Conservation (phyloP, 2,329 filamentous ascomycete genomes). For the Alternaria dauci region DNA sequence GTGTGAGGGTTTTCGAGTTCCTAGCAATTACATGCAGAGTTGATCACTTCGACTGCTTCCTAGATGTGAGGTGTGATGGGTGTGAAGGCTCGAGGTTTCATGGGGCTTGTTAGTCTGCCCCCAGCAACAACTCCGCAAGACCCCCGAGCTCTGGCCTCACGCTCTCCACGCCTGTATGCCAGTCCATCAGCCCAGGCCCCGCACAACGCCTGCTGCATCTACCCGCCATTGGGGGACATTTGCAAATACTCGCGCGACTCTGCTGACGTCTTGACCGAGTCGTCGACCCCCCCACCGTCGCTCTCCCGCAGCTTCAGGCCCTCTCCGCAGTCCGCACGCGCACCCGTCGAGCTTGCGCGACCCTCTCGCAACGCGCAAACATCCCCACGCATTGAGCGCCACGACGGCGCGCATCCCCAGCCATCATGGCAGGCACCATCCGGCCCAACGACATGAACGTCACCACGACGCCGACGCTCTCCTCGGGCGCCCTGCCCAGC, state of each 20-base stretch:
- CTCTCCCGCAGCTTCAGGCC: constrained; percentile 6
- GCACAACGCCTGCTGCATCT: constrained; percentile 23
- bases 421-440: constrained; percentile 50
- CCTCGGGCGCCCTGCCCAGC: constrained; percentile 46
- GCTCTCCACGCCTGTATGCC: constrained; percentile 18
- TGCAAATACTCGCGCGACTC: constrained; percentile 25
- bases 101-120: constrained; percentile 2
- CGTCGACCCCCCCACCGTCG: constrained; percentile 11
- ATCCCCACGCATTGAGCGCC: constrained; percentile 22
- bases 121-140: constrained; percentile 29
- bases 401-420: constrained; percentile 12
- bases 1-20: neutral
- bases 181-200: constrained; percentile 35
- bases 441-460: constrained; percentile 49
- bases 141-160: constrained; percentile 39
- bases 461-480: constrained; percentile 45
- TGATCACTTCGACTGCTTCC: neutral
- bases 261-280: neutral
- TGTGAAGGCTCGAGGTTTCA: neutral
- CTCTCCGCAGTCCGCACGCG: constrained; percentile 19
- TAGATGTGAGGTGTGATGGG: neutral
- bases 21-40: constrained; percentile 1
- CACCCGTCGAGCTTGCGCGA: constrained; percentile 15
- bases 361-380: constrained; percentile 11
- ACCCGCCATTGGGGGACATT: constrained; percentile 20